phyloP scores from a whole-genome alignment of 75 land plant species.

The Selaginella tamariscina region DNA sequence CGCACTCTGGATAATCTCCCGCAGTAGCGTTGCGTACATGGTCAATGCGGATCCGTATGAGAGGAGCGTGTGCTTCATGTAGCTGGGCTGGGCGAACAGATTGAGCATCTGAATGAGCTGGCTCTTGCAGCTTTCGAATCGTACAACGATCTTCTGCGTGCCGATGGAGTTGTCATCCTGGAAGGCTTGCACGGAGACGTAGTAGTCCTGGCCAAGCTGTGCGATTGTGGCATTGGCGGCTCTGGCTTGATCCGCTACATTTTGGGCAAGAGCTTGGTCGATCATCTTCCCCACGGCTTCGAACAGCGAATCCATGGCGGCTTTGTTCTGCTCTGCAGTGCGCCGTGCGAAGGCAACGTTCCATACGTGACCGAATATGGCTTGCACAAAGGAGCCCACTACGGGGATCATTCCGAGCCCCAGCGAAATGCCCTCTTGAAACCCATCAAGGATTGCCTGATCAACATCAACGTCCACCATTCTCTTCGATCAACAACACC shows the following conservation, averaged over 20 bases:
- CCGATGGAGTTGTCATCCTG: not conserved
- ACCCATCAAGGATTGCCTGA: not conserved
- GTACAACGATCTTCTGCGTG: not conserved
- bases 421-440: not conserved
- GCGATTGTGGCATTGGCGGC: not conserved
- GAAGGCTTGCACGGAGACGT: not conserved
- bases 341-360: not conserved
- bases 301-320: constrained; percentile 1
- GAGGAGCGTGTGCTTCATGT: constrained; percentile 13
- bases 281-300: constrained; percentile 1
- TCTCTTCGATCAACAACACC: no score
- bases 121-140: not conserved
- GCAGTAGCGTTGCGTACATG: not conserved
- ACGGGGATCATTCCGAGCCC: not conserved
- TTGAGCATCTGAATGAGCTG: not conserved
- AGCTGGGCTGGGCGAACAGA: not conserved
- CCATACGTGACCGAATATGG: not conserved
- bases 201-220: not conserved
- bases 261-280: not conserved
- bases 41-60: constrained; percentile 9
- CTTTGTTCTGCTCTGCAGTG: not conserved
- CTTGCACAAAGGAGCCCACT: not conserved
- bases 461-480: not conserved
- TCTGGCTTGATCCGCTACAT: not conserved
- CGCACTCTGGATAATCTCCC: constrained; percentile 6